Evolutionary conservation across 768 basidiomycete species (phyloP), one percentile per base, ranked within the genome.

Genomic region (Bullera alba): DNA sequence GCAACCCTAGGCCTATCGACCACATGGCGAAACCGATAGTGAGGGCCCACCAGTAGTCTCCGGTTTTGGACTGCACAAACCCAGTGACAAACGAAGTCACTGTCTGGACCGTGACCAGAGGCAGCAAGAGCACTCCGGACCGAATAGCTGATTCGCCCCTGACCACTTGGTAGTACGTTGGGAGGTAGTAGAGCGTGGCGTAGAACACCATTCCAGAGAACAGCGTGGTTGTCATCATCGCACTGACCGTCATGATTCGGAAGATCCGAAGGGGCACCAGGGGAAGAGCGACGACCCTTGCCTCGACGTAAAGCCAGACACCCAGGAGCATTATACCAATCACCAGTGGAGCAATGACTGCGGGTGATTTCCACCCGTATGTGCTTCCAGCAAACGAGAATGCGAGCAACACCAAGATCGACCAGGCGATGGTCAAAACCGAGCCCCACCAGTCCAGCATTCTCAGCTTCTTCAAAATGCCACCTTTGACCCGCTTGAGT

Each of bases 201-300:
- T 57, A 69, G 51, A 69, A 71, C 2, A 60, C 57, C 45, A 55
- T 53, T 10, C 73, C 73, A 79, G 81, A 81, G 59, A 84, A 75
- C 67, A 85, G 82, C 76, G 85, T 84, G 4, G 82, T 75, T 48
- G 81, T 77, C 60, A 83, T 84, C 1, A 83, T 81, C 0, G 83
- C 84, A 0, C 77, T 75, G 1, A 86, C 83, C 0, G 84, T 86
- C 19, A 72, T 55, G 43, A 81, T 77, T 51, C 76, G 79, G 76
- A 86, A 86, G 32, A 87, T 85, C 59, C 81, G 78, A 79, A 86
- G 43, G 5, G 85, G 85, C 3, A 87, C 79, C 47, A 86, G 83
- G 0, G 86, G 86, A 5, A 87, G 76, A 43, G 71, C 73, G 1
- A 84, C 83, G 1, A 81, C 75, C 67, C 80, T 83, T 79, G 82